Conservation (phyloP, 495 filamentous ascomycete species). For the Aspergillus avenaceus region DNA sequence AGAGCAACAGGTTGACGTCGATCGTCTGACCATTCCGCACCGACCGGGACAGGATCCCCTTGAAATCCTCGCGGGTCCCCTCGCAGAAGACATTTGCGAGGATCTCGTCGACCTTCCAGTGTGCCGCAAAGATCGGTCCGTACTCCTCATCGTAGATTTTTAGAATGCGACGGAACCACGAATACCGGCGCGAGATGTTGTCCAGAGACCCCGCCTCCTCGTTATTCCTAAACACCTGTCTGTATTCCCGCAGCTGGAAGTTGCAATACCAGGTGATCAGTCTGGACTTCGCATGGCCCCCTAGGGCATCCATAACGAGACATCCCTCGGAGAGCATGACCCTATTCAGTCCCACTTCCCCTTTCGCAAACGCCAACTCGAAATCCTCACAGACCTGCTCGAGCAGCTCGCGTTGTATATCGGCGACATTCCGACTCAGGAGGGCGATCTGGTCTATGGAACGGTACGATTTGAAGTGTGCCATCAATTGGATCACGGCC, state of each 20-base stretch:
- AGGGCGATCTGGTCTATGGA: constrained; percentile 98
- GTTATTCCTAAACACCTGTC: constrained; percentile 90
- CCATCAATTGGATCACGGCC: constrained; percentile 96
- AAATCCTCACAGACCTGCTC: constrained; percentile 99
- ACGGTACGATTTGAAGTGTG: constrained; percentile 96
- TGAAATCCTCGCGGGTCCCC: constrained; percentile 91
- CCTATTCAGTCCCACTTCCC: constrained; percentile 68
- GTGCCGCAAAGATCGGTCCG: constrained; percentile 76
- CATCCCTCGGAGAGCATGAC: constrained; percentile 80
- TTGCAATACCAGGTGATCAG: constrained; percentile 97
- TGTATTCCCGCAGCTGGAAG: constrained; percentile 91
- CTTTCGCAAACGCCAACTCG: constrained; percentile 89
- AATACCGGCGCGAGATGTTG: constrained; percentile 91
- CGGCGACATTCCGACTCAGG: constrained; percentile 86
- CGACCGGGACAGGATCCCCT: constrained; percentile 81
- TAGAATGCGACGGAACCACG: constrained; percentile 93
- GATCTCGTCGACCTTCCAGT: constrained; percentile 87
- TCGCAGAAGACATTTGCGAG: constrained; percentile 94
- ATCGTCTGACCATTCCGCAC: constrained; percentile 82
- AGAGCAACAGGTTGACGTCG: constrained; percentile 88
- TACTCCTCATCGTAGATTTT: constrained; percentile 97
- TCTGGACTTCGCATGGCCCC: constrained; percentile 78
- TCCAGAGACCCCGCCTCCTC: constrained; percentile 96
- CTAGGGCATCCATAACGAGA: constrained; percentile 89
- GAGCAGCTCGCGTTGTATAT: constrained; percentile 87